phyloP scores from a whole-genome alignment of 768 basidiomycete species.

The Auricularia auricula-judae region DNA sequence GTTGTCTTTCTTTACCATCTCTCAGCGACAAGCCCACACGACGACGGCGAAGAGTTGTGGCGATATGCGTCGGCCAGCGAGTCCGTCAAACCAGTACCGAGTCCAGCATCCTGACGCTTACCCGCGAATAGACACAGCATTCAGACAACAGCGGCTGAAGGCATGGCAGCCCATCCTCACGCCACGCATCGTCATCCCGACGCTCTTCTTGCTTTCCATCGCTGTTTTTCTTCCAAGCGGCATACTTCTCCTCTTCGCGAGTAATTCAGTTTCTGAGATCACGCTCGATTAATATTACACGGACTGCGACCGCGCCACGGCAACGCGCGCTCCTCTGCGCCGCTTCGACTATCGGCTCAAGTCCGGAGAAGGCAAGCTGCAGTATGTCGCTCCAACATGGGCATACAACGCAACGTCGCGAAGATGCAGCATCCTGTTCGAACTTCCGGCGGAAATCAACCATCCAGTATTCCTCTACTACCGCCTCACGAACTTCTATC shows the following conservation, averaged over 20 bases:
- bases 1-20: no score
- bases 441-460: conserved; percentile 65
- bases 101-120: no score
- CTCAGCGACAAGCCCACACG: no score
- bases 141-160: conserved; percentile 98
- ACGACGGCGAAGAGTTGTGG: no score
- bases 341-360: conserved; percentile 58
- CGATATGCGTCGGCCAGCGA: no score
- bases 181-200: conserved; percentile 93
- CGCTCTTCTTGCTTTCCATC: conserved; percentile 88
- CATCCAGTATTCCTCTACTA: conserved; percentile 86
- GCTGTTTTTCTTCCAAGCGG: conserved; percentile 88
- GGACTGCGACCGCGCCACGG: conserved; percentile 60
- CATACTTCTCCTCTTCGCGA: conserved; percentile 88
- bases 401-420: conserved; percentile 54
- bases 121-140: conserved; percentile 69
- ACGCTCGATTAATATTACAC: conserved; percentile 96
- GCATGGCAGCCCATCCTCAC: conserved; percentile 99
- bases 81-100: no score
- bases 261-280: conserved; percentile 77
- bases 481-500: conserved; percentile 92
- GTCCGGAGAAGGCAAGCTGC: conserved; percentile 38
- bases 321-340: conserved; percentile 37
- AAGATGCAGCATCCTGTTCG: conserved; percentile 74
- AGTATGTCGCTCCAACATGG: conserved; percentile 51